Evolutionary conservation across 495 filamentous ascomycete genomes (phyloP).

Genomic region (Alectoria sarmentosa): DNA sequence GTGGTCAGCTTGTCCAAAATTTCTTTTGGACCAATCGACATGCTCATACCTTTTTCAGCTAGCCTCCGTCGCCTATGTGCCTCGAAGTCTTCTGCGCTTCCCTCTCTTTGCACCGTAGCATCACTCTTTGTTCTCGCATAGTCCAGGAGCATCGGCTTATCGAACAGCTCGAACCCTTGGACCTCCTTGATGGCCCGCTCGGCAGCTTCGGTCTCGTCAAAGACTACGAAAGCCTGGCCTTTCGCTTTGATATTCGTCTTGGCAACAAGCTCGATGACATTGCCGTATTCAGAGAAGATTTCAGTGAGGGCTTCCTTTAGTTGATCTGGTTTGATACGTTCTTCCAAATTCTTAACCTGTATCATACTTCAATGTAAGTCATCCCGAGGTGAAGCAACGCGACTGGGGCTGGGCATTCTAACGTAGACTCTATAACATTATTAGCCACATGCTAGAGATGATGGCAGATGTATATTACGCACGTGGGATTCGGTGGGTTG

Average conservation of each 20-base stretch:
- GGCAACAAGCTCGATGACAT: slow-evolving; percentile 82
- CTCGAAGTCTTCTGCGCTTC: slow-evolving; percentile 78
- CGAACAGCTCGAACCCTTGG: slow-evolving; percentile 91
- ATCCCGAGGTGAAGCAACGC: background rate
- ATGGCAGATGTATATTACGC: background rate
- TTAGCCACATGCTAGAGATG: background rate
- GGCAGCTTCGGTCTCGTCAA: slow-evolving; percentile 69
- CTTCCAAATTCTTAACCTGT: slow-evolving; percentile 86
- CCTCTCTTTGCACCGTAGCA: slow-evolving; percentile 67
- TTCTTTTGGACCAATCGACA: background rate
- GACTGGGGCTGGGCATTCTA: slow-evolving; percentile 3
- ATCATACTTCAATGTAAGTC: slow-evolving; percentile 1
- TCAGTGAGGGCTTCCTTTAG: slow-evolving; percentile 66
- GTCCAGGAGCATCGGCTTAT: slow-evolving; percentile 83
- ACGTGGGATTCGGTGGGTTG: slow-evolving; percentile 21
- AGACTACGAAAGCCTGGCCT: slow-evolving; percentile 95
- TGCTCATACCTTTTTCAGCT: slow-evolving; percentile 76
- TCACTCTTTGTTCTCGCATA: slow-evolving; percentile 84
- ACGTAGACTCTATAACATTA: slow-evolving; percentile 24
- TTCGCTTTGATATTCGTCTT: slow-evolving; percentile 90
- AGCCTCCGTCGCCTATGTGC: slow-evolving; percentile 75
- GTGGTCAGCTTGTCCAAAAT: background rate
- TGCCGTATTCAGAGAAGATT: slow-evolving; percentile 89
- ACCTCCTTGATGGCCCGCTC: slow-evolving; percentile 77
- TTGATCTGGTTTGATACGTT: slow-evolving; percentile 75